phyloP scores from a whole-genome alignment of 257 asterid genomes.

The Nicotiana tomentosiformis region DNA sequence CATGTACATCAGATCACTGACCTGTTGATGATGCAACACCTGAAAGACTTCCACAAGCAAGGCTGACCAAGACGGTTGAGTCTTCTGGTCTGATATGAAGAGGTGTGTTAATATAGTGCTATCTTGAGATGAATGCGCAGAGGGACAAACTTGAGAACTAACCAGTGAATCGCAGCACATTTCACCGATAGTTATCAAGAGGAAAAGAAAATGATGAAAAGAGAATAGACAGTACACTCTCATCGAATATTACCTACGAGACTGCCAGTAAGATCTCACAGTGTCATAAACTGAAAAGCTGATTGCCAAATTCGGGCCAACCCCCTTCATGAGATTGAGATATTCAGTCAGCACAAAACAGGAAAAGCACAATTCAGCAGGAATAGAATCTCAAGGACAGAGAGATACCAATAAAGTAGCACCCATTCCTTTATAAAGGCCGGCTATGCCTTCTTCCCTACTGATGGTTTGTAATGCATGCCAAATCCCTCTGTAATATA shows the following conservation, averaged over 20 bases:
- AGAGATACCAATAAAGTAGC: constrained; percentile 67
- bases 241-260: constrained; percentile 41
- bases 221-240: background rate
- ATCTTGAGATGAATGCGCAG: background rate
- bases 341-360: constrained; percentile 19
- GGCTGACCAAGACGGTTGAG: constrained; percentile 60
- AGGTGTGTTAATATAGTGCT: constrained; percentile 7
- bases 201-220: background rate
- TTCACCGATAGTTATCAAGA: background rate
- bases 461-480: constrained; percentile 64
- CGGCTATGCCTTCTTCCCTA: constrained; percentile 66
- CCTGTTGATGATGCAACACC: constrained; percentile 86
- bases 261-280: constrained; percentile 58
- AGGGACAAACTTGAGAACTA: background rate
- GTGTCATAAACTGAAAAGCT: constrained; percentile 84
- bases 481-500: constrained; percentile 64
- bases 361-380: background rate
- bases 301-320: constrained; percentile 77
- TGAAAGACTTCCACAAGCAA: constrained; percentile 83
- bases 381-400: background rate
- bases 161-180: background rate
- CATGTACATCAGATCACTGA: constrained; percentile 26
- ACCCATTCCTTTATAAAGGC: constrained; percentile 86
- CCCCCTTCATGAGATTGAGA: constrained; percentile 50
- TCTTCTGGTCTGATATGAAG: constrained; percentile 57